Evolutionary conservation across 1,139 yeast genomes (phyloP), one percentile per base, ranked within the genome.

Genomic region (Protomyces gravidus): DNA sequence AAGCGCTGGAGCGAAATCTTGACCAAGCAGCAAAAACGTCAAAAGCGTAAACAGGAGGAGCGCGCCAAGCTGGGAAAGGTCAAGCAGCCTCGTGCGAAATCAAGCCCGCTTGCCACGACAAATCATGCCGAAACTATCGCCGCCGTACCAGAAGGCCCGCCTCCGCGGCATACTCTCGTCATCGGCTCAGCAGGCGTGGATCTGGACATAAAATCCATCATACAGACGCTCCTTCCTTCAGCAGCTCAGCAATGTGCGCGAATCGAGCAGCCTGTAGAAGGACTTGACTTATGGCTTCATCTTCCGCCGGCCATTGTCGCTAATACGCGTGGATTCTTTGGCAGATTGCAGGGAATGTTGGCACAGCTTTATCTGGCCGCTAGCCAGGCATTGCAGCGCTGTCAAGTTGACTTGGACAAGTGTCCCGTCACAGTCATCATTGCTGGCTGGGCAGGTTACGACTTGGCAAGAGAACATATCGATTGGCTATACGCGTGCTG

Each of bases 361-460:
- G 21, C 42, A 17, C 42, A 36, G 21, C 23, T 36, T 9, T n/a
- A 15, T 23, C 21, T 36, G 25, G 21, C 42, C 17, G 42, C 42
- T 9, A 11, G 21, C 3, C 21, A n/a, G 17, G 21, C 19, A 36
- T 17, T 36, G 21, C 11, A 13, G 11, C 11, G 2, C 11, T 17
- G 19, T 23, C 23, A 13, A 5, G 23, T 36, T 5, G 42, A n/a
- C 2, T n/a, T 11, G 17, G 21, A 36, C n/a, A 17, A 11, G 42
- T 36, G 42, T 36, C 42, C 42, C 21, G 42, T 45, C 27, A 33
- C 46, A 6, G 51, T 53, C 11, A 46, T 53, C 11, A 23, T 53
- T 23, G 39, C 32, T 4, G 51, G 48, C 19, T 53, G 58, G 58
- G 47, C 42, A 21, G 58, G 58, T 40, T 53, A 53, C 36, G 50